Evolutionary conservation across 2,329 filamentous ascomycete species (phyloP).

Genomic region (Fusarium cyanostomum): DNA sequence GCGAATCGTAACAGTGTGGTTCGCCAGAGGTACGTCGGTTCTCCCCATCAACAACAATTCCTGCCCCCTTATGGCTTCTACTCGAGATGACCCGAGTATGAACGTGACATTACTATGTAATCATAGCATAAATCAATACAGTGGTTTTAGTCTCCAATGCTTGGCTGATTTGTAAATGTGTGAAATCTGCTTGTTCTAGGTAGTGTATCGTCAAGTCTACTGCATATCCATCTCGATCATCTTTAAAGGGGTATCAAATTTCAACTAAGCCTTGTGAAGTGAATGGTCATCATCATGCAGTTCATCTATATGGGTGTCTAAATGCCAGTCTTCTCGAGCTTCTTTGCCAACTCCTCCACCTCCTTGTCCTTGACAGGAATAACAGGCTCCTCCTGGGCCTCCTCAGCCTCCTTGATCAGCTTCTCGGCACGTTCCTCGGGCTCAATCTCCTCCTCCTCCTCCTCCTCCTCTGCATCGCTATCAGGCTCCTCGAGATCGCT

Average conservation of each 20-base stretch:
- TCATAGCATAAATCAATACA: neutral
- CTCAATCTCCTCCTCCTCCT: conserved; percentile 71
- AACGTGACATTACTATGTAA: neutral
- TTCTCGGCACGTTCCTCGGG: conserved; percentile 74
- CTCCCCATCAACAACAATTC: neutral
- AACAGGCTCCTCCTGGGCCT: conserved; percentile 78
- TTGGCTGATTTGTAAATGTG: too few species aligned
- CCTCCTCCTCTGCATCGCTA: conserved; percentile 73
- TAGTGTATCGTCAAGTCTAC: neutral
- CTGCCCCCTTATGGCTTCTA: neutral
- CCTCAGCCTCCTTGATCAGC: conserved; percentile 73
- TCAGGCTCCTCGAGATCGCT: conserved; percentile 85
- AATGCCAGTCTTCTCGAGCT: conserved; percentile 75
- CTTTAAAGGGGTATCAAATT: conserved; percentile 46
- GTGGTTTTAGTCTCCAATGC: neutral
- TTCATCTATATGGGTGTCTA: conserved; percentile 48
- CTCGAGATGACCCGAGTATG: neutral
- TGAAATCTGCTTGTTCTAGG: neutral
- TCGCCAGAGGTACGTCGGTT: conserved; percentile 40
- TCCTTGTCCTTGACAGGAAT: conserved; percentile 76
- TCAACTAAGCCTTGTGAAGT: conserved; percentile 38
- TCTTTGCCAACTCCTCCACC: conserved; percentile 81
- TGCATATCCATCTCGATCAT: conserved; percentile 5
- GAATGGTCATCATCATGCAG: conserved; percentile 40
- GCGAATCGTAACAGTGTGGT: conserved; percentile 20